These are phyloP conservation scores for Sanguinoderma infundibulare DNA, from an alignment of 1,284 basidiomycete genomes.

Conservation along the genomic window DNA sequence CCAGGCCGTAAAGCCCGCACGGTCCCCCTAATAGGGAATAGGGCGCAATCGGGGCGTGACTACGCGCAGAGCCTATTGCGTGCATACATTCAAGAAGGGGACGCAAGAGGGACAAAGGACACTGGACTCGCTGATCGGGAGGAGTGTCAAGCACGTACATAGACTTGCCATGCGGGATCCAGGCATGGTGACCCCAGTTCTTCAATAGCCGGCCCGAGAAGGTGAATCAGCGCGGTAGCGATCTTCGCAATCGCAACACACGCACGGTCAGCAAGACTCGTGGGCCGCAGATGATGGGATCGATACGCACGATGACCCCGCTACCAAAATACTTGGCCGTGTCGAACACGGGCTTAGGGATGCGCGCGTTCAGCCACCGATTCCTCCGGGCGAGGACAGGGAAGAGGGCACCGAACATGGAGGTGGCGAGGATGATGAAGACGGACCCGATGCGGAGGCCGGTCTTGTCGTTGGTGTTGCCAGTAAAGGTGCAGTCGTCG, in stretches of 20 bases:
- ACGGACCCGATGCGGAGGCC: slow-evolving; percentile 80
- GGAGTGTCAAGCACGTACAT: slow-evolving; percentile 56
- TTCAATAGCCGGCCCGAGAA: slow-evolving; percentile 77
- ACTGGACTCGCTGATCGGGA: background rate
- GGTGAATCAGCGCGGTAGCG: slow-evolving; percentile 90
- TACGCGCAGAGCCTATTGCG: too few species aligned
- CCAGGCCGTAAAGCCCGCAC: too few species aligned
- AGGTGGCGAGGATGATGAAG: slow-evolving; percentile 84
- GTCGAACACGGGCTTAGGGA: slow-evolving; percentile 75
- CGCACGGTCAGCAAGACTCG: background rate
- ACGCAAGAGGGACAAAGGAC: background rate
- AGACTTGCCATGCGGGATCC: slow-evolving; percentile 69
- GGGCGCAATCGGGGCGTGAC: too few species aligned
- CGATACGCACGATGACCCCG: slow-evolving; percentile 77
- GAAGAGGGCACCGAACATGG: slow-evolving; percentile 77
- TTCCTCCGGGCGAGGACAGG: slow-evolving; percentile 78
- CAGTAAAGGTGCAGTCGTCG: background rate
- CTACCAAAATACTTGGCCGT: slow-evolving; percentile 97
- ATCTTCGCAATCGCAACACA: slow-evolving; percentile 52
- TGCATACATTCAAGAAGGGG: background rate
- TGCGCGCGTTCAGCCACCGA: slow-evolving; percentile 46
- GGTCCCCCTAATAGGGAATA: too few species aligned
- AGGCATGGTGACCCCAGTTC: slow-evolving; percentile 79
- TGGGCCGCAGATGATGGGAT: background rate
- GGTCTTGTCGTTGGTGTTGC: slow-evolving; percentile 34